These are phyloP conservation scores for Diphasiastrum complanatum DNA, from an alignment of 83 land plant genomes.

Conservation along the genomic window DNA sequence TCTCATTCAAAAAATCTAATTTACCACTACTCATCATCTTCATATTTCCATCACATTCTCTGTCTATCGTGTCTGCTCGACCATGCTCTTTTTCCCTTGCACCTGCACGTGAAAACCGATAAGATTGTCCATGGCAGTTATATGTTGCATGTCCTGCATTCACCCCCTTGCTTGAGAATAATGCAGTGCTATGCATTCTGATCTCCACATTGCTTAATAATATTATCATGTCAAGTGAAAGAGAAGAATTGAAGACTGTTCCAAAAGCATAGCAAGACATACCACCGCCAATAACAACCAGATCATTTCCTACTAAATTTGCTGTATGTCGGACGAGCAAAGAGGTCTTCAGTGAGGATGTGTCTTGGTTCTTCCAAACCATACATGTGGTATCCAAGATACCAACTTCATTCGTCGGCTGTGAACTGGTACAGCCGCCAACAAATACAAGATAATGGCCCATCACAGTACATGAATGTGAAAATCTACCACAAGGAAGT, in stretches of 20 bases:
- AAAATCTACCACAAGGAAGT: slow-evolving; percentile 56
- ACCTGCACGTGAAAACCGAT: no score
- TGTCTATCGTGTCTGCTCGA: no score
- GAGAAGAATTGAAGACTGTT: slow-evolving; percentile 62
- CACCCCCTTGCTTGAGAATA: no score
- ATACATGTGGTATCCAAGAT: slow-evolving; percentile 39
- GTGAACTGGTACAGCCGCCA: slow-evolving; percentile 79
- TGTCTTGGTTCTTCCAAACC: slow-evolving; percentile 39
- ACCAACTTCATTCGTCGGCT: slow-evolving; percentile 40
- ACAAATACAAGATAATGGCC: slow-evolving; percentile 47
- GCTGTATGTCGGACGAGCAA: slow-evolving; percentile 67
- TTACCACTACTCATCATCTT: no score
- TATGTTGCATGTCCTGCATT: no score
- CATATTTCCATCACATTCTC: no score
- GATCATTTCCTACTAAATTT: slow-evolving; percentile 40
- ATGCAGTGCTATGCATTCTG: background rate
- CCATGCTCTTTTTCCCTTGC: no score
- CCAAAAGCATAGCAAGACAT: slow-evolving; percentile 95
- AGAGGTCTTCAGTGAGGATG: slow-evolving; percentile 18
- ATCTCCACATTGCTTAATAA: slow-evolving; percentile 15
- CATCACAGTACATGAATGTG: slow-evolving; percentile 69
- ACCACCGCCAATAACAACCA: slow-evolving; percentile 79
- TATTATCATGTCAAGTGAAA: slow-evolving; percentile 36
- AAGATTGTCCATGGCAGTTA: no score
- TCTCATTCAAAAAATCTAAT: no score